Evolutionary conservation across 2,329 filamentous ascomycete species (phyloP), one percentile per base, ranked within the genome.

Genomic region (Arthrobotrys musiformis): DNA sequence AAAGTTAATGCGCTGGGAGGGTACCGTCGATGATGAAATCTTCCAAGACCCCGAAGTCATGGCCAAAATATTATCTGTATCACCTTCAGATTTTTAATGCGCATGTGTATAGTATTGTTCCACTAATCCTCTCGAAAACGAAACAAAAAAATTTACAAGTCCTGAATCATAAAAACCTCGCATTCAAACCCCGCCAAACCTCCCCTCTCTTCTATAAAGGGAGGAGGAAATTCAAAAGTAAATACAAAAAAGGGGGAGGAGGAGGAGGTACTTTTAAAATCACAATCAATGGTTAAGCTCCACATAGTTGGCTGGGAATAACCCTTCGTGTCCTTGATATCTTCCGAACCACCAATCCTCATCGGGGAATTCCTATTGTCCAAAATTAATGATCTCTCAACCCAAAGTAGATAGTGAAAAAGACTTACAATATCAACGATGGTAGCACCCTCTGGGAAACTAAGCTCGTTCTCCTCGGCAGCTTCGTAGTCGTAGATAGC

Each of bases 281-380:
- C 37, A 8, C 6, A 15, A 60, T 62, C 79, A 78, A 76, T 81
- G 79, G 80, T 89, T 84, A 66, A 90, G 84, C 83, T 90, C 85
- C 79, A 91, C 90, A 80, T 91, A 91, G 83, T 91, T 91, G 82
- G 90, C 88, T 11, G 90, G 90, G 89, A 99, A 99, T 52, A 99
- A 87, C 78, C 95, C 95, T 30, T 88, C 88, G 72, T 90, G 88
- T 61, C 93, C 93, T 26, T 90, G 87, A 84, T 91, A 96, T 81
- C 92, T 90, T 73, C 95, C 95, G 81, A 94, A 92, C 95, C 95
- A 99, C 95, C 95, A 99, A 83, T 99, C 95, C 80, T 98, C 94
- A 81, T 98, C 95, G 1, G 95, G 95, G 84, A 98, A 98, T 86
- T 97, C 93, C 90, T 92, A 80, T 19, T 46, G n/a, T 24, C 1